Evolutionary conservation across 2,329 filamentous ascomycete species (phyloP).

Genomic region (Calonectria henricotiae): DNA sequence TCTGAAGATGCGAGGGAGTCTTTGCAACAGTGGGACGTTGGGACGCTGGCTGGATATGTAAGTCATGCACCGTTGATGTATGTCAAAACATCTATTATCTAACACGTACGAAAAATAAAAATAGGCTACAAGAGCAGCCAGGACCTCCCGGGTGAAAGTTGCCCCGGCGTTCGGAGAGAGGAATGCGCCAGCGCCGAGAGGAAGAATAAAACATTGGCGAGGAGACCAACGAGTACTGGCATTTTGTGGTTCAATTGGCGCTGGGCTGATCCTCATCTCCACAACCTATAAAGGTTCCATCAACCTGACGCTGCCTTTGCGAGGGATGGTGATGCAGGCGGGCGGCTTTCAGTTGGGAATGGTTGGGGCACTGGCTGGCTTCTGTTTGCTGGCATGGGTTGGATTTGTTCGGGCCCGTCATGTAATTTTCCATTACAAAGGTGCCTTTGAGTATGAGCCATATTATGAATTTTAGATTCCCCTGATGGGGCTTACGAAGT

Average conservation of each 20-base stretch:
- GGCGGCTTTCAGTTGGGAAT: neutral
- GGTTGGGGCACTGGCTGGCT: neutral
- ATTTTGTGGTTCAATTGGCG: neutral
- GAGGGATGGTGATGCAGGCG: neutral
- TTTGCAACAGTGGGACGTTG: neutral
- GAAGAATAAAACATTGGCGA: neutral
- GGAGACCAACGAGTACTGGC: neutral
- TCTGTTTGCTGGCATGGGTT: neutral
- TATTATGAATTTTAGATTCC: neutral
- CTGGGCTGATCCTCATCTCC: neutral
- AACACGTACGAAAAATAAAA: neutral
- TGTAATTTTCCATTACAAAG: conserved; percentile 1
- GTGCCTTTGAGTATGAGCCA: neutral
- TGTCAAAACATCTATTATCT: neutral
- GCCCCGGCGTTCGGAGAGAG: neutral
- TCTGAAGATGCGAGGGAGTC: neutral
- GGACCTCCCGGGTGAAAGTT: neutral
- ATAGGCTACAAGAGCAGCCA: neutral
- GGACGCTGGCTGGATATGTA: neutral
- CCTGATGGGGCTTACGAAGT: neutral
- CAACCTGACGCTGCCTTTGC: neutral
- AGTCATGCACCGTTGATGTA: neutral
- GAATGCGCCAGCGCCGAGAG: neutral
- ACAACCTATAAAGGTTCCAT: neutral
- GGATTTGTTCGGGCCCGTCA: neutral